phyloP scores from a whole-genome alignment of 2,329 filamentous ascomycete genomes.

The Colletotrichum musicola region DNA sequence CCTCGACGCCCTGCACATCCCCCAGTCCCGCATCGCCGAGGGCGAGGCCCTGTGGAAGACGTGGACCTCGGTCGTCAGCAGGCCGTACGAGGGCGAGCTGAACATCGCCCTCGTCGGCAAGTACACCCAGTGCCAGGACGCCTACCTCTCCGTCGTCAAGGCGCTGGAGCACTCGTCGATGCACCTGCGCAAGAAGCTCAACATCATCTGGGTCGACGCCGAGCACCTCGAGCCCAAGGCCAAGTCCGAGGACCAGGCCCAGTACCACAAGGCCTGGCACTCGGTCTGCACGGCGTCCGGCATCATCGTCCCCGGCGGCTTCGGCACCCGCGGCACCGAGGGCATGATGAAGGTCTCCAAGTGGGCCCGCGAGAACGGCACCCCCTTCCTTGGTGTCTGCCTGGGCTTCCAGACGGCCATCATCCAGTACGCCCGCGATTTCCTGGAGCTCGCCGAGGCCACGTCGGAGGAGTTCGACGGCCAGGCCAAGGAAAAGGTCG shows the following conservation, averaged over 20 bases:
- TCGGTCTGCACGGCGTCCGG: slow-evolving; percentile 77
- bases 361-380: slow-evolving; percentile 86
- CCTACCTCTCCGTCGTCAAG: slow-evolving; percentile 87
- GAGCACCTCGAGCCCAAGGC: slow-evolving; percentile 81
- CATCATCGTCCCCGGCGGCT: slow-evolving; percentile 80
- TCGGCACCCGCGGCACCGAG: slow-evolving; percentile 84
- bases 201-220: slow-evolving; percentile 87
- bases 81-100: slow-evolving; percentile 78
- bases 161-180: slow-evolving; percentile 92
- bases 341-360: slow-evolving; percentile 92
- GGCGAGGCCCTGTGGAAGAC: slow-evolving; percentile 75
- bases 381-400: slow-evolving; percentile 88
- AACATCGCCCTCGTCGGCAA: slow-evolving; percentile 92
- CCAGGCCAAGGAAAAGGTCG: slow-evolving; percentile 73
- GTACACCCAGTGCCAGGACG: slow-evolving; percentile 86
- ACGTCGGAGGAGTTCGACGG: slow-evolving; percentile 68
- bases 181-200: slow-evolving; percentile 83
- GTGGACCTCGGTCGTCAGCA: slow-evolving; percentile 70
- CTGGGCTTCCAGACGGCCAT: slow-evolving; percentile 94
- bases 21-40: slow-evolving; percentile 67
- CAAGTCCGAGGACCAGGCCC: slow-evolving; percentile 72
- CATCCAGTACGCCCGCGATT: slow-evolving; percentile 85
- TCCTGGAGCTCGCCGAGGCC: slow-evolving; percentile 72
- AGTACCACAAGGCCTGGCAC: slow-evolving; percentile 90
- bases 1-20: slow-evolving; percentile 68